Evolutionary conservation across 148 eudicot species (phyloP).

Genomic region (Cornus controversa): DNA sequence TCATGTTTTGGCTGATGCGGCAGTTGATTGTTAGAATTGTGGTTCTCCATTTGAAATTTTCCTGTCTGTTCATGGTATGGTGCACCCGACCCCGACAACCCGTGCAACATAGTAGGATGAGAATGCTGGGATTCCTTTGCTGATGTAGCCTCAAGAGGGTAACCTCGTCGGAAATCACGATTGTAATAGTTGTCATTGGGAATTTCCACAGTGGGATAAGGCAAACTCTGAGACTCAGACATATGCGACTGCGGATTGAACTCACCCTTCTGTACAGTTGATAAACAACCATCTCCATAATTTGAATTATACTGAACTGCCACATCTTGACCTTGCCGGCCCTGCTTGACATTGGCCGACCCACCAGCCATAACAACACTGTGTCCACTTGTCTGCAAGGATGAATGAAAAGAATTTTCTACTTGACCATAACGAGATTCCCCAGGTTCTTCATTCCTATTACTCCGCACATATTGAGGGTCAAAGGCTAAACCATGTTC

Average conservation of each 20-base stretch:
- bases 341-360: background rate
- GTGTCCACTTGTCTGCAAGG: background rate
- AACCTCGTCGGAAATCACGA: background rate
- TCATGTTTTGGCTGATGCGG: constrained; percentile 35
- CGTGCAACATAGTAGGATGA: constrained; percentile 2
- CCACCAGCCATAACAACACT: background rate
- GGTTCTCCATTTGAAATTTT: constrained; percentile 17
- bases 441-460: constrained; percentile 22
- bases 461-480: background rate
- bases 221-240: constrained; percentile 6
- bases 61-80: constrained; percentile 27
- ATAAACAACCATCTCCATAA: background rate
- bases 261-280: background rate
- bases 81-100: constrained; percentile 5
- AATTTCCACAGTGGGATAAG: constrained; percentile 11
- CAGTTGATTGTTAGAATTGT: constrained; percentile 15
- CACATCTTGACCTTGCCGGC: background rate
- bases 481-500: constrained; percentile 7
- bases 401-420: constrained; percentile 8
- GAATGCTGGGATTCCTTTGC: constrained; percentile 14
- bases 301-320: background rate
- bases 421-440: constrained; percentile 21
- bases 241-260: background rate
- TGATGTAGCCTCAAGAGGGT: background rate
- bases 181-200: constrained; percentile 10